Evolutionary conservation across 495 filamentous ascomycete species (phyloP), one percentile per base, ranked within the genome.

Genomic region (Umbilicaria muhlenbergii): DNA sequence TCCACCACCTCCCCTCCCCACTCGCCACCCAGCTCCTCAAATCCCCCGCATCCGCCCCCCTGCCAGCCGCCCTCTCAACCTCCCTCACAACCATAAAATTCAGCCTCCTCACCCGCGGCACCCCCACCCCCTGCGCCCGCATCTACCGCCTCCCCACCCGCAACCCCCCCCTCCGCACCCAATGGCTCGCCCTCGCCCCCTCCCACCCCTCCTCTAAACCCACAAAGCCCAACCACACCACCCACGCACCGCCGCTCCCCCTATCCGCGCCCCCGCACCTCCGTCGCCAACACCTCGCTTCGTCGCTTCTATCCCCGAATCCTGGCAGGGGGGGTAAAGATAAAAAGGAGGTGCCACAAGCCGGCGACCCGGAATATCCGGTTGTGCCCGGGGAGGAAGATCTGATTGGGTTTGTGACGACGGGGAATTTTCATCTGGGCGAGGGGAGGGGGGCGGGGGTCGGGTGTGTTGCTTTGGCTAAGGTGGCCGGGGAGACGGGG

Each of bases 361-460:
- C 59, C 31, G 64, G 61, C 5, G 54, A 68, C 16, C 60, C 65
- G 32, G 68, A 69, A 0, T 75, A 83, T 45, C 75, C 83, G 0
- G 54, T 73, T 1, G 74, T 83, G 5, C 91, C 91, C 0, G 60
- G 63, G 1, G 81, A 83, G 47, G 68, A 73, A 12, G 85, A 94
- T 54, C 64, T 95, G 24, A 81, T 98, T 34, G 91, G 91, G 0
- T 98, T 94, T 56, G 78, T 95, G 16, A 94, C 86, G 17, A 82
- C 79, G 2, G 91, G 89, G 2, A 80, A 82, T 40, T 94, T 80
- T 49, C 83, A 83, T 49, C 67, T 95, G 3, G 77, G 75, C 5
- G 75, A 86, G 45, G 91, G 89, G 1, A 71, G 69, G 53, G 80
- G 77, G 0, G 78, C 78, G 17, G 88, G 79, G 0, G 69, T 98